A percentile compares a stretch with the other conserved stretches of the same genome.
Evolutionary conservation across 768 basidiomycete genomes (phyloP).

Genomic region (Leccinum longicurvipes): DNA sequence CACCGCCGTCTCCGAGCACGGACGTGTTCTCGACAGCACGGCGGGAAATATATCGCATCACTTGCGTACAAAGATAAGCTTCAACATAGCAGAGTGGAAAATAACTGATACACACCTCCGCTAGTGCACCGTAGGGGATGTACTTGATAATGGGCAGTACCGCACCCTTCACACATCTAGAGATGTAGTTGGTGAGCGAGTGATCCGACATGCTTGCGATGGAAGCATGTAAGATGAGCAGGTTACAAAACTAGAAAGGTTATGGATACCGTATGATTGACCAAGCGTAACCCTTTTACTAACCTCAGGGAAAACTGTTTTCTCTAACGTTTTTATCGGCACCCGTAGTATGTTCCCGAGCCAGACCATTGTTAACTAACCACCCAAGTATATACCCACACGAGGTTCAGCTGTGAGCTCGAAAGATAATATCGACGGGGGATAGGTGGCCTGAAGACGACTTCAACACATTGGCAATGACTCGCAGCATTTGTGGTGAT

Average conservation of each 20-base stretch:
- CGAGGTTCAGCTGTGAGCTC: conserved; percentile 81
- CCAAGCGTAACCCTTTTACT: conserved; percentile 69
- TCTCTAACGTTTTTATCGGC: conserved; percentile 18
- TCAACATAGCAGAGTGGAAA: not conserved
- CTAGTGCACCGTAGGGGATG: conserved; percentile 71
- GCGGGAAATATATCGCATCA: conserved; percentile 87
- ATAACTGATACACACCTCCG: conserved; percentile 43
- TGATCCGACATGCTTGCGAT: conserved; percentile 79
- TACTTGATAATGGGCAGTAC: conserved; percentile 81
- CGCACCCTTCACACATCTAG: conserved; percentile 44
- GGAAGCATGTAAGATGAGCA: not conserved
- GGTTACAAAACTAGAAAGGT: not conserved
- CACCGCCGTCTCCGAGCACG: conserved; percentile 70
- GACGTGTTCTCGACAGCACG: conserved; percentile 94
- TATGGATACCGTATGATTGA: conserved; percentile 73
- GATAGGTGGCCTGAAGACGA: conserved; percentile 10
- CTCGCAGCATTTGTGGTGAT: conserved; percentile 64
- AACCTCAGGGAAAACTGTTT: conserved; percentile 48
- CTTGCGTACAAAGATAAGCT: conserved; percentile 36
- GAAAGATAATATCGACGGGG: conserved; percentile 68
- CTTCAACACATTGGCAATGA: conserved; percentile 51
- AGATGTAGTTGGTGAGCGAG: conserved; percentile 71
- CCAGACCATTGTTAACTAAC: conserved; percentile 54
- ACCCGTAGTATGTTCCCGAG: conserved; percentile 20
- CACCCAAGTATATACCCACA: conserved; percentile 58